Percentiles rank a stretch among this genome's conserved stretches.
These are phyloP conservation scores for Rugiboletus extremiorientalis DNA, from an alignment of 1,284 basidiomycete genomes.

Conservation along the genomic window DNA sequence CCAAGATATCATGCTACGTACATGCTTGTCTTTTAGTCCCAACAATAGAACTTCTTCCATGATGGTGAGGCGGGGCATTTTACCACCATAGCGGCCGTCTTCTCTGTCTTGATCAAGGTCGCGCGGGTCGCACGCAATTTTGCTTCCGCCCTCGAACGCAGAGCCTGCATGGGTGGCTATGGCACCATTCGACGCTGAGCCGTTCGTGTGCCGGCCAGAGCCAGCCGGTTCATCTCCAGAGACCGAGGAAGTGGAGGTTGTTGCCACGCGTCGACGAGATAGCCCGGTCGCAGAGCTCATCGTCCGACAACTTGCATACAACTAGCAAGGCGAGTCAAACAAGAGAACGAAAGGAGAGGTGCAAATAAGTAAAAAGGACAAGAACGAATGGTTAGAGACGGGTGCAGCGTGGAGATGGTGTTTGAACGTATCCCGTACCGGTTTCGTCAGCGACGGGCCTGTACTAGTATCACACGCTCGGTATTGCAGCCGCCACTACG, in stretches of 20 bases:
- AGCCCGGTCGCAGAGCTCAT: slow-evolving; percentile 49
- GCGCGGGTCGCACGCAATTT: slow-evolving; percentile 92
- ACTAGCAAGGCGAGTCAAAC: background rate
- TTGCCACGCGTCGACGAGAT: slow-evolving; percentile 52
- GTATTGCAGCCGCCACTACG: background rate
- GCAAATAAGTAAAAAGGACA: slow-evolving; percentile 3
- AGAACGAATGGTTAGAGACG: slow-evolving; percentile 1
- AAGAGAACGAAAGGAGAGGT: background rate
- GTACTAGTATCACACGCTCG: slow-evolving; percentile 16
- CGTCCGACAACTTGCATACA: slow-evolving; percentile 28
- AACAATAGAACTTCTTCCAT: slow-evolving; percentile 97
- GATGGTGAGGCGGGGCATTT: slow-evolving; percentile 85
- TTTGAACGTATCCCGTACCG: slow-evolving; percentile 6
- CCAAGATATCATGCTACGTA: slow-evolving; percentile 35
- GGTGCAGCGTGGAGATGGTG: slow-evolving; percentile 1
- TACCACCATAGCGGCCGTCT: slow-evolving; percentile 61
- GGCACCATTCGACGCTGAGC: slow-evolving; percentile 36
- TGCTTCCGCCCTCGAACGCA: slow-evolving; percentile 79
- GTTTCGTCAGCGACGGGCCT: slow-evolving; percentile 6
- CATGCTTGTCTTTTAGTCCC: slow-evolving; percentile 89
- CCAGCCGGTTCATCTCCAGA: slow-evolving; percentile 35
- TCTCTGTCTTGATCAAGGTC: slow-evolving; percentile 84
- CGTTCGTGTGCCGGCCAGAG: slow-evolving; percentile 30
- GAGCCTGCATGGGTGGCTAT: slow-evolving; percentile 59
- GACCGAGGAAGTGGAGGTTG: slow-evolving; percentile 38